Evolutionary conservation across 208 protist genomes (phyloP), one percentile per base, ranked within the genome.

Genomic region (Leishmania tarentolae): DNA sequence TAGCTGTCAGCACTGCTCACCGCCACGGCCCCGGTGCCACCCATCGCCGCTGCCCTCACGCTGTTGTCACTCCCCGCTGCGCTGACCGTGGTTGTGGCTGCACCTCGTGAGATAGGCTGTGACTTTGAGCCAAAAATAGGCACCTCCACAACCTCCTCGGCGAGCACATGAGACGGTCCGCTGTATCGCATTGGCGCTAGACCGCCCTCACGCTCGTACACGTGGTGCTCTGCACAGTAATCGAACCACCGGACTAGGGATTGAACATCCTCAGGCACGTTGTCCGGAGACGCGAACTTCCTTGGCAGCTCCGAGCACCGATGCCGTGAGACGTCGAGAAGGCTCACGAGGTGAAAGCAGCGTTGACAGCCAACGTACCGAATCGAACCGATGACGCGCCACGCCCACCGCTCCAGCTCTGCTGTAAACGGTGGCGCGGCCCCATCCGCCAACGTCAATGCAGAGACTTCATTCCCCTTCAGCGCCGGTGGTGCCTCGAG

Each of bases 341-440:
- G 86, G n/a, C 85, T 53, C 40, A 94, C 83, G 28, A 90, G 84
- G 63, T 87, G 86, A 9, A 83, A 73, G 78, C 92, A 96, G 8
- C 76, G 84, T 13, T 81, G 82, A 75, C 92, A 96, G 40, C 82
- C 65, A 50, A 89, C 87, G 66, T 86, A 91, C 69, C 88, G 83
- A 0, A 59, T 86, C 28, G 87, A 76, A 9, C 92, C 92, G 75
- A 96, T 85, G 28, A 94, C 76, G 35, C 88, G 91, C 92, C 92
- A 96, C 44, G 88, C 88, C 92, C 92, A 96, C 19, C 83, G 86
- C 75, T 96, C 92, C 50, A 96, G 75, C 37, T 85, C 61, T 40
- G 83, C 77, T 47, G 69, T 15, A n/a, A 37, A 35, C 17, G 78
- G 76, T 44, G 72, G 13, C n/a, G 15, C 31, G 50, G 50, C 42